These are phyloP conservation scores for Globisporangium solare DNA, from an alignment of 352 stramenopile species.

Conservation along the genomic window DNA sequence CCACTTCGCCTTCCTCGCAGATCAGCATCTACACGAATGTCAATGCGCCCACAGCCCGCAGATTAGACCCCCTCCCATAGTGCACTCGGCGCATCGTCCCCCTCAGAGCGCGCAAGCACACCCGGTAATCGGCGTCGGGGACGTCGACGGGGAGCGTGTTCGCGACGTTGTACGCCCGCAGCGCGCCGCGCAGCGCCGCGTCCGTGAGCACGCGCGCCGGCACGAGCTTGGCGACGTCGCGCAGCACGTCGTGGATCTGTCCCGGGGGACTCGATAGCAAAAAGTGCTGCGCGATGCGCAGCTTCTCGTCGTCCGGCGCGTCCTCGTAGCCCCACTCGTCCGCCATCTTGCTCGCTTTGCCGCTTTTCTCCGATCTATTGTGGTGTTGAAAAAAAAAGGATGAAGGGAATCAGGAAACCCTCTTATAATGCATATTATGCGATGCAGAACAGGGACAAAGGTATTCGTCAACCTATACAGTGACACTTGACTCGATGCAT, in stretches of 20 bases:
- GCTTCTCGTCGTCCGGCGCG: constrained; percentile 85
- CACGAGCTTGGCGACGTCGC: constrained; percentile 83
- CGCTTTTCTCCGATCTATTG: constrained; percentile 1
- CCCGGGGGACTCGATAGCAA: constrained; percentile 87
- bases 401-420: not conserved
- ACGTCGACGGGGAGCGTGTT: constrained; percentile 58
- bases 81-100: not conserved
- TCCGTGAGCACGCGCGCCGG: constrained; percentile 67
- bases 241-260: constrained; percentile 84
- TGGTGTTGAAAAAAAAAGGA: not conserved
- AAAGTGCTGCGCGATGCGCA: constrained; percentile 86
- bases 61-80: not conserved
- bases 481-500: no score
- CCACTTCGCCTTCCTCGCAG: constrained; percentile 76
- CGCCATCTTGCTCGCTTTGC: constrained; percentile 30
- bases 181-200: constrained; percentile 51
- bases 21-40: constrained; percentile 71
- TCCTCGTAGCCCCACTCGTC: constrained; percentile 67
- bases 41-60: not conserved
- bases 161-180: constrained; percentile 82
- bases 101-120: constrained; percentile 1
- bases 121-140: constrained; percentile 76
- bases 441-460: no score
- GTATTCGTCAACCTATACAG: no score
- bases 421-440: not conserved